Base-by-base conservation (phyloP, 805 yeast genomes). In the Zygoascus biomembranicola region DNA sequence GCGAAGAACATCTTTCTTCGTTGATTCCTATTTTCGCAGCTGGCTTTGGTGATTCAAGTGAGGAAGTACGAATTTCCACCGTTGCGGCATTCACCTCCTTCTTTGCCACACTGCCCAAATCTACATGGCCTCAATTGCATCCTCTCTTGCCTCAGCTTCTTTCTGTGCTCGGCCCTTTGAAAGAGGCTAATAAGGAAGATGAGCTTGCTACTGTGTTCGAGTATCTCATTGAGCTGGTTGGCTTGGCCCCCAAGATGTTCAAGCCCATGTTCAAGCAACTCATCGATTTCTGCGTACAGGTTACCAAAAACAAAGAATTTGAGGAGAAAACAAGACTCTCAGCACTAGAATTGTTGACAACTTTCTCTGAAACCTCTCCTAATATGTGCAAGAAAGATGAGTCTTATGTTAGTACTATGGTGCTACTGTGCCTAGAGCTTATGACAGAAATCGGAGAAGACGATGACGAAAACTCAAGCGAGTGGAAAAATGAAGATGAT, bases 171-270 rank as follows among this genome's bases (percentile, higher is more conserved):
- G 97, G 97, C 50, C 84, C 89, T 60, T 80, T 94, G 57, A 75
- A 90, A 55, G 84, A 80, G 57, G 81, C 77, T 63, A 90, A 92
- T 46, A 86, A 89, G 64, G 94, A 88, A 55, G 73, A 77, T 14
- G 87, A 96, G 6, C 77, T 94, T 58, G 84, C 96, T 1, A 77
- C 89, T 5, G 96, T 90, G n/a, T 78, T 94, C 59, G 96, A 90
- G 68, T 79, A 90, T 8, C 74, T 94, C 60, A 89, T 90, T 52
- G 98, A 94, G 61, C 77, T 94, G 55, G 97, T 90, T 9, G 92
- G 85, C 58, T 73, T 90, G 55, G 98, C 97, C 8, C 98, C 99
- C 52, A 92, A 90, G 66, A 80, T 94, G 81, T 94, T 94, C 74
- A 81, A 79, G 65, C 89, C 89, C 44, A 87, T 92, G 88, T 92